Conservation (phyloP, 441 rosid genomes). For the Arabidopsis lyrata region DNA sequence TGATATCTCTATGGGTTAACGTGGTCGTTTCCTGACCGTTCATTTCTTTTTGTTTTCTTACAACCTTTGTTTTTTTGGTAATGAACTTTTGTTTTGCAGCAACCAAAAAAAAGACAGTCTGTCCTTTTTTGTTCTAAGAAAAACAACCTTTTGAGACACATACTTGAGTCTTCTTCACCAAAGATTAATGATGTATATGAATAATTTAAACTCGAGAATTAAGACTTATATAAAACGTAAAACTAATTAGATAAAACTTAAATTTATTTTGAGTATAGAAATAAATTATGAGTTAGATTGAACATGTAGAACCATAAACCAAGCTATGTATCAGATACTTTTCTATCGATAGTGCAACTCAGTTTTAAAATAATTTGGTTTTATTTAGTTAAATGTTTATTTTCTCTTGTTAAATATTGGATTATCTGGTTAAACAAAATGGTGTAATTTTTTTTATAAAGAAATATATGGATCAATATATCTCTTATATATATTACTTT, state of each 20-base stretch:
- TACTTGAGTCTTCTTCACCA: not conserved
- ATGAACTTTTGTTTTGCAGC: conserved; percentile 35
- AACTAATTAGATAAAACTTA: not conserved
- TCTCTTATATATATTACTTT: not conserved
- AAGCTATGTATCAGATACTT: too few relatives aligned
- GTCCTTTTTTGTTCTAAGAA: too few relatives aligned
- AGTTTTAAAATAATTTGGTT: too few relatives aligned
- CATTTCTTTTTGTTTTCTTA: conserved; percentile 10
- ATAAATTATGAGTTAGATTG: not conserved
- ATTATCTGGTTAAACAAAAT: too few relatives aligned
- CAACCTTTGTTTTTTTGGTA: conserved; percentile 5
- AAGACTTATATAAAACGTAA: too few relatives aligned
- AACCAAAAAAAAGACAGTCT: not conserved
- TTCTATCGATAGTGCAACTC: not conserved
- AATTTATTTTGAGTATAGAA: not conserved
- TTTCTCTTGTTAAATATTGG: too few relatives aligned
- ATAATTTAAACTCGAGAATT: too few relatives aligned
- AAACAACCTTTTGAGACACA: not conserved
- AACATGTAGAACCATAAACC: not conserved
- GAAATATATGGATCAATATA: too few relatives aligned
- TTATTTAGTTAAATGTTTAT: too few relatives aligned
- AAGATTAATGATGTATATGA: not conserved
- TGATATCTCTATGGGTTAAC: conserved; percentile 49
- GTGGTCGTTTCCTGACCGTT: conserved; percentile 69
- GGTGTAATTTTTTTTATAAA: too few relatives aligned